These are phyloP conservation scores for Saccharomycopsis microspora DNA, from an alignment of 805 yeast species.

Conservation along the genomic window DNA sequence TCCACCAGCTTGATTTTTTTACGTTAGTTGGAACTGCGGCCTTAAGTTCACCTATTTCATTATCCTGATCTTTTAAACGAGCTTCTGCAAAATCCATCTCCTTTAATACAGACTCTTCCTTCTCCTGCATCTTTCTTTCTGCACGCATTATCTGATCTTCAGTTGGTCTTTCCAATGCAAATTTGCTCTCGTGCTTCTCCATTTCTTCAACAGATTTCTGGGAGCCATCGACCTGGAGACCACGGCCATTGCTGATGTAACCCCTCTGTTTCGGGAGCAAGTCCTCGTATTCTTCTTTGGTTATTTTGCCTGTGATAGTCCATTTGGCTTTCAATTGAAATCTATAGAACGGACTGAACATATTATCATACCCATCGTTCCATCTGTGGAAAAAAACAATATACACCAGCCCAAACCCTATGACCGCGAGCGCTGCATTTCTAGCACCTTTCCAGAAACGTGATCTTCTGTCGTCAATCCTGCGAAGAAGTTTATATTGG, in stretches of 20 bases:
- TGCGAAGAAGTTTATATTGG: slow-evolving; percentile 57
- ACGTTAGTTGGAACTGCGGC: background rate
- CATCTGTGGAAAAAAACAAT: slow-evolving; percentile 68
- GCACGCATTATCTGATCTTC: slow-evolving; percentile 68
- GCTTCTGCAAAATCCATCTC: slow-evolving; percentile 35
- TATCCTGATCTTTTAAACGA: slow-evolving; percentile 15
- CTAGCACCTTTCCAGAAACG: slow-evolving; percentile 51
- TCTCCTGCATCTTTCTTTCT: slow-evolving; percentile 53
- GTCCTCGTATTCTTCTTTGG: slow-evolving; percentile 53
- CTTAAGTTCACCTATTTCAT: background rate
- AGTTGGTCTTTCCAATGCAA: slow-evolving; percentile 55
- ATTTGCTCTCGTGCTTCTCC: slow-evolving; percentile 27
- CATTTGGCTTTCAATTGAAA: slow-evolving; percentile 47
- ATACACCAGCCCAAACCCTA: slow-evolving; percentile 39
- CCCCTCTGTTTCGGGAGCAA: slow-evolving; percentile 34
- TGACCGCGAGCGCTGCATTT: slow-evolving; percentile 40
- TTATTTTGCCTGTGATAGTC: slow-evolving; percentile 37
- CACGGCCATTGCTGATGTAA: slow-evolving; percentile 18
- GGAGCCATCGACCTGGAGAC: slow-evolving; percentile 24
- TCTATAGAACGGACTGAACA: slow-evolving; percentile 58
- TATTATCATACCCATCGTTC: slow-evolving; percentile 77
- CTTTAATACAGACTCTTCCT: slow-evolving; percentile 43
- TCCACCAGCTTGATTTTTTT: slow-evolving; percentile 1
- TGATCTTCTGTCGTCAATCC: slow-evolving; percentile 36
- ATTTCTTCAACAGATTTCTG: slow-evolving; percentile 15